Evolutionary conservation across 2,329 filamentous ascomycete species (phyloP).

Genomic region (Scedosporium apiospermum): DNA sequence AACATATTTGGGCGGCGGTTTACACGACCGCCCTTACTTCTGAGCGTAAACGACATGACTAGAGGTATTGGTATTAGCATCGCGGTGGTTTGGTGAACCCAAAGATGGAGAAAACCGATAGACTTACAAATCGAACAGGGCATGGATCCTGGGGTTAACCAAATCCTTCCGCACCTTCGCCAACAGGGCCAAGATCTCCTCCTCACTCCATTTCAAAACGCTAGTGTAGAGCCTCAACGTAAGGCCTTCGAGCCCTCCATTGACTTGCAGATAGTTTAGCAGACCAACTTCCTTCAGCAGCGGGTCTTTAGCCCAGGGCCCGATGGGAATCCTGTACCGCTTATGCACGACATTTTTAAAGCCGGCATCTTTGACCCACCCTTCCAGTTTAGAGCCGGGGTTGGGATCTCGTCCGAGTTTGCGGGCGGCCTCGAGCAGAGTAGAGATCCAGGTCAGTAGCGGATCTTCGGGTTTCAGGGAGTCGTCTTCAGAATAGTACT

Average conservation of each 20-base stretch:
- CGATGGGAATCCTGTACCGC: slow-evolving; percentile 39
- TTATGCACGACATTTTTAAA: neutral
- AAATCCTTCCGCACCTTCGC: slow-evolving; percentile 3
- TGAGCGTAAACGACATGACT: slow-evolving; percentile 13
- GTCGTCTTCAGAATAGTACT: slow-evolving; percentile 32
- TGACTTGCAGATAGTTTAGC: slow-evolving; percentile 34
- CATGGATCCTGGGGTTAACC: slow-evolving; percentile 14
- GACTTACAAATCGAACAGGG: slow-evolving; percentile 16
- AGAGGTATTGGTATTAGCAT: too few species aligned
- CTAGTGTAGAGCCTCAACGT: slow-evolving; percentile 31
- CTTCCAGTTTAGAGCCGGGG: slow-evolving; percentile 22
- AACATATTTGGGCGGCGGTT: too few species aligned
- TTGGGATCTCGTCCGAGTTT: slow-evolving; percentile 26
- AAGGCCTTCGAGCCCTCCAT: slow-evolving; percentile 34
- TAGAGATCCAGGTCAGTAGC: slow-evolving; percentile 28
- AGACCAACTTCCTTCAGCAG: slow-evolving; percentile 31
- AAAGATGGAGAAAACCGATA: neutral
- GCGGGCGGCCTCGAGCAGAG: slow-evolving; percentile 28
- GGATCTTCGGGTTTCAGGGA: slow-evolving; percentile 28
- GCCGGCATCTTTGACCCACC: slow-evolving; percentile 25
- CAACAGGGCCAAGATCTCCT: slow-evolving; percentile 36
- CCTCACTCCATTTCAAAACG: slow-evolving; percentile 27
- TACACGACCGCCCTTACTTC: slow-evolving; percentile 1
- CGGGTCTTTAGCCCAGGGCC: slow-evolving; percentile 41
- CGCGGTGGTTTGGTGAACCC: too few species aligned